Evolutionary conservation across 2,329 filamentous ascomycete species (phyloP), one percentile per base, ranked within the genome.

Genomic region (Aspergillus fischeri): DNA sequence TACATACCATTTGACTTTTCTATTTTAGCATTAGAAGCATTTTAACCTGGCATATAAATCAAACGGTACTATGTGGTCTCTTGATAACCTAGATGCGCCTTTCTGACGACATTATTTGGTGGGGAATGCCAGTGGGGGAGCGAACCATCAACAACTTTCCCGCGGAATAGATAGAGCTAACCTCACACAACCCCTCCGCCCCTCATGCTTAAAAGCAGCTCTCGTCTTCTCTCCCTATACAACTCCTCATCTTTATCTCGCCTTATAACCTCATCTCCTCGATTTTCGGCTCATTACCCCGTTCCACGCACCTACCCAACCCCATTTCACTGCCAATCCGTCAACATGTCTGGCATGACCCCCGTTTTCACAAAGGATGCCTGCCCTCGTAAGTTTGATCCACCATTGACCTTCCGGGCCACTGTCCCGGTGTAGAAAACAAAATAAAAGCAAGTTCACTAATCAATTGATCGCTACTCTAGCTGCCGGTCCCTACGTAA

Each of bases 401-500:
- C 10, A 41, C 48, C 14, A 17, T 38, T 17, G 32, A 35, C 32
- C 32, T 17, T 35, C 32, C 32, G 5, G 32, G 14, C 11, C 8
- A 17, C 32, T 6, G 14, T 14, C 41, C 25, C 44, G 42, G 9
- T 42, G 38, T 27, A 21, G 21, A 11, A 20, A 28, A 14, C 53
- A 38, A 25, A 50, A 47, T 42, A 2, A 25, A 52, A 28, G 50
- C 14, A 25, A 44, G 35, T 54, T 5, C n/a, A 53, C 45, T 55
- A 24, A 56, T 65, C 64, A 57, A 27, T 10, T 17, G 2, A 14
- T 45, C 9, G 53, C 6, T 5, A 6, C 53, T 9, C 44, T 57
- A 75, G 74, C 73, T 60, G 74, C 74, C 52, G 75, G 75, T 55
- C 75, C 75, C 53, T 78, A 78, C 70, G 75, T 77, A 73, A 63